Percentiles rank a stretch among this genome's conserved stretches.
Conservation (phyloP, 1,284 basidiomycete genomes). For the Lentinula novae-zelandiae region DNA sequence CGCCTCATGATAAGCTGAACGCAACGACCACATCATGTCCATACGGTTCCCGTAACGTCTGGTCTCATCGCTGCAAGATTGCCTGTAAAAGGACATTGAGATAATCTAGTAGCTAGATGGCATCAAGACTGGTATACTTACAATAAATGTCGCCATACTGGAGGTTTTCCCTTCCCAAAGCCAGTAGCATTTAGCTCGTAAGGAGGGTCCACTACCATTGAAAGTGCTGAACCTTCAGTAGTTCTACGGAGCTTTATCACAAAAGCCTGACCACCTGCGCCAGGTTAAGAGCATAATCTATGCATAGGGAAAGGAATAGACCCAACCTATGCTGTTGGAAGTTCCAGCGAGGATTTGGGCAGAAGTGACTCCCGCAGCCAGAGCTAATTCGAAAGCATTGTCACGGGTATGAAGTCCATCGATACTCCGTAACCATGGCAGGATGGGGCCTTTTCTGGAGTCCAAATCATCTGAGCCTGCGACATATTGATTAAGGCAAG, state of each 20-base stretch:
- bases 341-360: conserved; percentile 49
- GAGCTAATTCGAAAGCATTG: conserved; percentile 42
- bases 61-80: conserved; percentile 57
- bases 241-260: conserved; percentile 65
- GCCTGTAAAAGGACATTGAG: conserved; percentile 32
- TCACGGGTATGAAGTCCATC: conserved; percentile 54
- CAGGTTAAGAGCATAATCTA: background rate
- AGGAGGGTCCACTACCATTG: conserved; percentile 67
- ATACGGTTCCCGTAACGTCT: conserved; percentile 46
- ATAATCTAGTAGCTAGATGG: background rate
- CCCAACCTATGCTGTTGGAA: conserved; percentile 56
- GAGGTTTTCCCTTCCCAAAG: conserved; percentile 24
- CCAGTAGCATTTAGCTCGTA: conserved; percentile 34
- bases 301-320: background rate
- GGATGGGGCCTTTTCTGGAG: conserved; percentile 52
- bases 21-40: conserved; percentile 62
- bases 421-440: conserved; percentile 51
- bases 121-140: conserved; percentile 24
- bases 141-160: conserved; percentile 63
- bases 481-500: conserved; percentile 2
- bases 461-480: conserved; percentile 50
- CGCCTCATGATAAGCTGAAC: conserved; percentile 63
- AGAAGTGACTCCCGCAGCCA: conserved; percentile 52
- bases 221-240: conserved; percentile 49
- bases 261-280: conserved; percentile 63